phyloP scores from a whole-genome alignment of 163 green algal genomes.

The Trebouxiophyceae sp. region DNA sequence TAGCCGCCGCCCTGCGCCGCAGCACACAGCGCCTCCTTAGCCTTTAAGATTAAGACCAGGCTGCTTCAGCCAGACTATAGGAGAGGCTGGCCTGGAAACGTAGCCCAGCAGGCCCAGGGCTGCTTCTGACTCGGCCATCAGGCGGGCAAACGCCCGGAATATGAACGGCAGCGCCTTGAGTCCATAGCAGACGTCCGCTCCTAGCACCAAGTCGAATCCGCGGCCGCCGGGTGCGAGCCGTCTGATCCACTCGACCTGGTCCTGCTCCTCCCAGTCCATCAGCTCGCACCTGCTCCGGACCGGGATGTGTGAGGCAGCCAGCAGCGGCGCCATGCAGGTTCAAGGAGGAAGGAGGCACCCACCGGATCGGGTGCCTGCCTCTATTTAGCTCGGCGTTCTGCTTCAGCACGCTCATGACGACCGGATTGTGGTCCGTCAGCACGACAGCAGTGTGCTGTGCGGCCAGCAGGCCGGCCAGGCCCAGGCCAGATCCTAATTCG shows the following conservation, averaged over 20 bases:
- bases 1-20: constrained; percentile 2
- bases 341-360: background rate
- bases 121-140: background rate
- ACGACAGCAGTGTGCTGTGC: constrained; percentile 5
- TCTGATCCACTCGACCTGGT: background rate
- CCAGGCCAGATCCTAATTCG: constrained; percentile 22
- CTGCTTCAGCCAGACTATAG: no score
- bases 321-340: background rate
- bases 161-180: constrained; percentile 15
- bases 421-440: constrained; percentile 24
- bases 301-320: background rate
- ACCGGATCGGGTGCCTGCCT: constrained; percentile 4
- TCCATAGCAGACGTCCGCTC: constrained; percentile 22
- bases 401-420: constrained; percentile 18
- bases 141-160: constrained; percentile 10
- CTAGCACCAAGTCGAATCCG: constrained; percentile 17
- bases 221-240: background rate
- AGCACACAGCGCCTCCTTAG: background rate
- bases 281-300: background rate
- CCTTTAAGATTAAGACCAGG: background rate
- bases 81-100: constrained; percentile 10
- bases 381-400: constrained; percentile 18
- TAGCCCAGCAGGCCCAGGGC: constrained; percentile 16
- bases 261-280: constrained; percentile 2
- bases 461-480: constrained; percentile 18